Percentiles rank a stretch among this genome's conserved stretches.
These are phyloP conservation scores for Tuber magnatum DNA, from an alignment of 495 filamentous ascomycete species.

Conservation along the genomic window DNA sequence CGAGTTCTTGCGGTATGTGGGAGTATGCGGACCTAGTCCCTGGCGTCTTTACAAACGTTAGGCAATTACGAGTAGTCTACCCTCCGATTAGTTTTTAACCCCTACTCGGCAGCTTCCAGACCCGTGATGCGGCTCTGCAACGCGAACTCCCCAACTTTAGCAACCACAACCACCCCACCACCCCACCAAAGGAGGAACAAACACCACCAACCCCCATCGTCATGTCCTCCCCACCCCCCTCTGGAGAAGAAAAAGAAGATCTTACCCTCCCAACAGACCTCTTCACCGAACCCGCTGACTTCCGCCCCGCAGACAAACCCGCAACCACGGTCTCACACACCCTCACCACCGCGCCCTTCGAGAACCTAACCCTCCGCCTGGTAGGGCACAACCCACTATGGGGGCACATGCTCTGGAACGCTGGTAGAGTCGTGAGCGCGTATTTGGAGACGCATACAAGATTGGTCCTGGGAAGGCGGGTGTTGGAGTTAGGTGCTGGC, in stretches of 20 bases:
- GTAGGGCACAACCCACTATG: constrained; percentile 88
- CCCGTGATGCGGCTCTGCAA: background rate
- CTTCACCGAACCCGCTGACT: constrained; percentile 73
- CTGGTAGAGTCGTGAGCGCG: constrained; percentile 61
- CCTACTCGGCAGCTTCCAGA: background rate
- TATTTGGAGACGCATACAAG: constrained; percentile 64
- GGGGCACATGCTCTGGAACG: constrained; percentile 91
- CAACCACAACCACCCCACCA: background rate
- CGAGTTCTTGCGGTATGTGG: too few relatives aligned
- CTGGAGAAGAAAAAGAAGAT: background rate
- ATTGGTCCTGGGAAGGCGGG: constrained; percentile 54
- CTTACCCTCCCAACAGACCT: constrained; percentile 45
- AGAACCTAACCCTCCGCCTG: constrained; percentile 63
- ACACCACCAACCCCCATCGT: background rate
- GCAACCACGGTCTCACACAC: constrained; percentile 63
- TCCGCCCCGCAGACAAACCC: constrained; percentile 62
- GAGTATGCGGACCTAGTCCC: too few relatives aligned
- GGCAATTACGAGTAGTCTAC: too few relatives aligned
- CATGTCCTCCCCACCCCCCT: background rate
- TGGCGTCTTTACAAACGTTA: too few relatives aligned
- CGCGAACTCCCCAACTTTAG: background rate
- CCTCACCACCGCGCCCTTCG: constrained; percentile 52
- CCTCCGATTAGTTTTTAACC: too few relatives aligned
- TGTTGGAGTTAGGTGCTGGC: constrained; percentile 86
- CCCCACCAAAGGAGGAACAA: background rate